Base-by-base conservation (phyloP, 1,284 basidiomycete species). In the Moniliophthora roreri region DNA sequence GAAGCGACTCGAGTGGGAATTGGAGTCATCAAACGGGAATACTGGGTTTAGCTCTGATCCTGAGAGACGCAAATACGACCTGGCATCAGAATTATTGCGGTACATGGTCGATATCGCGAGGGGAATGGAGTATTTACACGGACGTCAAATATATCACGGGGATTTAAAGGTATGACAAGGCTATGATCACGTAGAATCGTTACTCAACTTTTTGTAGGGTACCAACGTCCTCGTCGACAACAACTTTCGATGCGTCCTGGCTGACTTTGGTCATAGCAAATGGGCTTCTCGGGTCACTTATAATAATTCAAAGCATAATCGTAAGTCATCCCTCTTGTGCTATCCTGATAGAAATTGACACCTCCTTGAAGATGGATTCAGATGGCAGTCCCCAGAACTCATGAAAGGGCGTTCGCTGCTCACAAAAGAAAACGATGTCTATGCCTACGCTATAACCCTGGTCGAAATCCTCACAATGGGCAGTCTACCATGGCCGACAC, bases 351-450 rank as follows among this genome's bases (percentile, higher is more conserved):
- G 26, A 5, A 7, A 48, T 35, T 26, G n/a, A 28, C 11, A 26
- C 18, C 15, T 32, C 6, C 16, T 2, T 4, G 10, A 10, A 57
- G 55, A 57, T 24, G 52, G 55, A 2, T 41, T 57, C 20, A 48
- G 55, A 8, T 57, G 55, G 55, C 55, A 57, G 38, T 53, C 55
- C 8, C 55, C 55, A 23, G 55, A 57, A 36, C 49, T 57, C 24
- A 54, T 57, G 52, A 35, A 45, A 1, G 50, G 44, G 18, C 44
- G 39, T 15, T 51, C 55, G 3, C 23, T 54, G 9, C 37, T 54
- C 16, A 48, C 52, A 3, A 50, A 28, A 35, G 52, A 53, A 23
- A 54, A 48, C 40, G 52, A 57, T 37, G 46, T 57, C 2, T 54
- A 57, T 34, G 55, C 55, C 4, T 57, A 48, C 54, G 52, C 45